Evolutionary conservation across 192 early-diverging fungal genomes (phyloP).

Genomic region (Entomortierella lignicola): DNA sequence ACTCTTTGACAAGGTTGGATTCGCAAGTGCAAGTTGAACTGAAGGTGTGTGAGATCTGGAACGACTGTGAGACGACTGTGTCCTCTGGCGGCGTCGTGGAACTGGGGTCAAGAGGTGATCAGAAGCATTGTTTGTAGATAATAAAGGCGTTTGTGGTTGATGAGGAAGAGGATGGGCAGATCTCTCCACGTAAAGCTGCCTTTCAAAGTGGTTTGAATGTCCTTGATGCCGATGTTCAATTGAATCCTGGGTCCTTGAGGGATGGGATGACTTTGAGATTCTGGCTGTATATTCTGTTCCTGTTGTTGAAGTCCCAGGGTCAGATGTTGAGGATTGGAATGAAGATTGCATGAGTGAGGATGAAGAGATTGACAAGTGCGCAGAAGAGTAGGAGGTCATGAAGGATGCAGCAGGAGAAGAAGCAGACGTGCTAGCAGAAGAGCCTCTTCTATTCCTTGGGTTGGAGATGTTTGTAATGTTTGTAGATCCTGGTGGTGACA

Average conservation of each 20-base stretch:
- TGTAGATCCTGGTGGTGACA: neutral
- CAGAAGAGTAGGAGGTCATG: neutral
- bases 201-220: neutral
- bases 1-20: conserved; percentile 41
- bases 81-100: conserved; percentile 23
- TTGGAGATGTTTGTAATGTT: neutral
- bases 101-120: conserved; percentile 7
- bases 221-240: neutral
- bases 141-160: neutral
- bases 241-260: neutral
- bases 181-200: neutral
- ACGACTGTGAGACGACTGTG: conserved; percentile 18
- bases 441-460: conserved; percentile 2
- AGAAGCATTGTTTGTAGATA: neutral
- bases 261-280: neutral
- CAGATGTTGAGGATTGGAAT: neutral
- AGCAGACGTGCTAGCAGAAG: neutral
- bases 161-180: neutral
- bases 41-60: conserved; percentile 23
- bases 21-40: conserved; percentile 44
- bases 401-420: neutral
- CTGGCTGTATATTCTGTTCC: neutral
- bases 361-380: neutral
- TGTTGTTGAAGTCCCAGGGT: neutral
- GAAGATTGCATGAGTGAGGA: neutral